Evolutionary conservation across 176 grass and related monocot genomes (phyloP).

Genomic region (Aegilops speltoides): DNA sequence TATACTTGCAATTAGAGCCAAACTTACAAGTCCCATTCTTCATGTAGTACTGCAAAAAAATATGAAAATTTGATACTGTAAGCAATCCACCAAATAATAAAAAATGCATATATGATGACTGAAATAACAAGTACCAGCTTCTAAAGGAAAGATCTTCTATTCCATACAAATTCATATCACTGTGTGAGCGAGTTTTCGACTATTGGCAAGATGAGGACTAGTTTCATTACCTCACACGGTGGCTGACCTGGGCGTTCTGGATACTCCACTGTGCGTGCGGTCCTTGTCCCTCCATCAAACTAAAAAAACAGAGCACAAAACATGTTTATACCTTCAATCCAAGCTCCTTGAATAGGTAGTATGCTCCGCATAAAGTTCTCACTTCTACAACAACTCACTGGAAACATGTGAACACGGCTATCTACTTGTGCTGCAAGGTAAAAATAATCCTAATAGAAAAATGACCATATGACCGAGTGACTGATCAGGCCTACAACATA

Average conservation of each 20-base stretch:
- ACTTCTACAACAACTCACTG: neutral
- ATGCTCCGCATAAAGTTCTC: neutral
- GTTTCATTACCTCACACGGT: constrained; percentile 65
- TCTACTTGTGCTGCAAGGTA: neutral
- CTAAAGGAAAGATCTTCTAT: neutral
- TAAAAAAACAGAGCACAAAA: constrained; percentile 25
- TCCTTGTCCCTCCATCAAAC: constrained; percentile 38
- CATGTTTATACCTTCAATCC: neutral
- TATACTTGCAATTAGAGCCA: constrained; percentile 82
- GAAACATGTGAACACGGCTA: neutral
- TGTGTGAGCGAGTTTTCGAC: too few relatives aligned
- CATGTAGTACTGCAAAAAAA: constrained; percentile 66
- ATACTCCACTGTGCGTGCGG: constrained; percentile 42
- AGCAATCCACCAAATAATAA: neutral
- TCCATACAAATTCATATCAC: neutral
- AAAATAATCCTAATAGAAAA: neutral
- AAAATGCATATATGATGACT: neutral
- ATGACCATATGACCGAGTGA: neutral
- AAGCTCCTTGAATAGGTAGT: neutral
- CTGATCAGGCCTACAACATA: neutral
- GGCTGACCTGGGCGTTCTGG: constrained; percentile 69
- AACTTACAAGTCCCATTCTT: constrained; percentile 92
- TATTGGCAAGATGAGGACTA: neutral
- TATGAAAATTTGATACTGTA: neutral
- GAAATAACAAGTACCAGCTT: neutral